Conservation (phyloP, 306 rosid genomes). For the Senna siamea region DNA sequence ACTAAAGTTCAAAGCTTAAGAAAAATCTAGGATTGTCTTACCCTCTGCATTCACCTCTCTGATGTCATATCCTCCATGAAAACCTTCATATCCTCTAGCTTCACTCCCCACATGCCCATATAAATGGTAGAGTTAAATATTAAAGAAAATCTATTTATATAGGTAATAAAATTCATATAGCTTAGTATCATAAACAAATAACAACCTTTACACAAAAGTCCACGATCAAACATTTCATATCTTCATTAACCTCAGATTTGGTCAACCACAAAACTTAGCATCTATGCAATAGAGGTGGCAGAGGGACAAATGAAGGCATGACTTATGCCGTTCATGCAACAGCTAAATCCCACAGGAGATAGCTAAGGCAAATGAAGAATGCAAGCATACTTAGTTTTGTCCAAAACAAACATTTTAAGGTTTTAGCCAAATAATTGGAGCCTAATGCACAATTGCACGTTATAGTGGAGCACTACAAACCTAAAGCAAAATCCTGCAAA, state of each 20-base stretch:
- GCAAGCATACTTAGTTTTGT: neutral
- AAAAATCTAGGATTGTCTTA: too few relatives aligned
- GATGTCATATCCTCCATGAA: too few relatives aligned
- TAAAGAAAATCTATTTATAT: too few relatives aligned
- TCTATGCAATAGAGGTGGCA: neutral
- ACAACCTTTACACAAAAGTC: neutral
- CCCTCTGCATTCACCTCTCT: too few relatives aligned
- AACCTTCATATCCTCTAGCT: too few relatives aligned
- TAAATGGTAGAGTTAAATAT: too few relatives aligned
- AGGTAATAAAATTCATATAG: neutral
- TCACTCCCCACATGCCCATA: too few relatives aligned
- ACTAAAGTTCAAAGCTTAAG: too few relatives aligned
- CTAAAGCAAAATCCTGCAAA: neutral
- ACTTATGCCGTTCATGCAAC: too few relatives aligned
- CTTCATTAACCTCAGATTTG: neutral
- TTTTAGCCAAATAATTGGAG: neutral
- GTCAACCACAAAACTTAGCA: neutral
- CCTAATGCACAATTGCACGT: too few relatives aligned
- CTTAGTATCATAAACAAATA: slow-evolving; percentile 5
- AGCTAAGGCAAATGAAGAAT: neutral
- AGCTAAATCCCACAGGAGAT: neutral
- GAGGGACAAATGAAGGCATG: too few relatives aligned
- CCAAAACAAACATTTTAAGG: neutral
- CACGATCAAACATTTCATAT: neutral
- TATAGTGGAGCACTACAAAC: neutral